phyloP scores from a whole-genome alignment of 345 rosid species.

The Turnera subulata region DNA sequence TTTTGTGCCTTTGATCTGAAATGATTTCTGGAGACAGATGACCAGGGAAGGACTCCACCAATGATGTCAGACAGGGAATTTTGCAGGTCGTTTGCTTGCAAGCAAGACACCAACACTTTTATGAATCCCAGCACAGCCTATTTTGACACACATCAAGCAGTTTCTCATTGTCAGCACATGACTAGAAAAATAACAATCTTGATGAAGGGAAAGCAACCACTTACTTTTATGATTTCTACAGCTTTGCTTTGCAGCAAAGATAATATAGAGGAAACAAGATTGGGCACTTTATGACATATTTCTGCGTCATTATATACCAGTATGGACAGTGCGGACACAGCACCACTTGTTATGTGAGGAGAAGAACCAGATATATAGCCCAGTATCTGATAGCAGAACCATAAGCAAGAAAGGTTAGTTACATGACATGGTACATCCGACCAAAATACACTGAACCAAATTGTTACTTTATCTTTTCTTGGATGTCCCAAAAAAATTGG shows the following conservation, averaged over 20 bases:
- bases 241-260: constrained; percentile 82
- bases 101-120: constrained; percentile 78
- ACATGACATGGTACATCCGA: not conserved
- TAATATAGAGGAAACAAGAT: constrained; percentile 66
- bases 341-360: constrained; percentile 91
- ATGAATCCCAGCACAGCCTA: constrained; percentile 90
- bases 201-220: constrained; percentile 9
- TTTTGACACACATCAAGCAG: constrained; percentile 17
- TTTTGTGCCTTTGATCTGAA: constrained; percentile 67
- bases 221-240: constrained; percentile 75
- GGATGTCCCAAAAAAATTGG: no score
- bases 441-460: not conserved
- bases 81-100: constrained; percentile 60
- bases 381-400: constrained; percentile 50
- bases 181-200: not conserved
- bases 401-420: constrained; percentile 11
- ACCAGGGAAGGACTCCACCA: constrained; percentile 67
- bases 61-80: constrained; percentile 49
- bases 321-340: constrained; percentile 83
- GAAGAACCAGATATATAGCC: constrained; percentile 91
- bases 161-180: not conserved
- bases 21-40: constrained; percentile 82
- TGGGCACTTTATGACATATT: constrained; percentile 52
- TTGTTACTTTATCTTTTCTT: no score
- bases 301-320: constrained; percentile 64